These are phyloP conservation scores for Trichophyton mentagrophytes DNA, from an alignment of 2,329 filamentous ascomycete species.

Conservation along the genomic window DNA sequence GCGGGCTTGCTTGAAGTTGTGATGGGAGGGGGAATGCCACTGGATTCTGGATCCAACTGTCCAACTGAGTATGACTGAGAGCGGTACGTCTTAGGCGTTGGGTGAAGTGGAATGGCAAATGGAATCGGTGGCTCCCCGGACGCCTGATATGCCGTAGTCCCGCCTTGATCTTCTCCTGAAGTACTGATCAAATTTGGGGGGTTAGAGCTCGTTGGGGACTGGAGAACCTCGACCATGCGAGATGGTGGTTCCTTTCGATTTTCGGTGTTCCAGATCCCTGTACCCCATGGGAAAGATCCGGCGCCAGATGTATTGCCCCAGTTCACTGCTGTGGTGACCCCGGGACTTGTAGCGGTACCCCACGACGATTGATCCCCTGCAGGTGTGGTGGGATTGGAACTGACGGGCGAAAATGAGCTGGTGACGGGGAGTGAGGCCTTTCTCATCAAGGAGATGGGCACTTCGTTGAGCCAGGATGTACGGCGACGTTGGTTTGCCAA, in stretches of 20 bases:
- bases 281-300: constrained; percentile 55
- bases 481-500: constrained; percentile 53
- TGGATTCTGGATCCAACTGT: constrained; percentile 60
- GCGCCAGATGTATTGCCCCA: constrained; percentile 34
- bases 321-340: constrained; percentile 29
- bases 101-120: constrained; percentile 76
- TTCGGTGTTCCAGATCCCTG: constrained; percentile 70
- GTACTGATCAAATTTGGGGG: constrained; percentile 37
- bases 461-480: constrained; percentile 78
- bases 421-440: constrained; percentile 63
- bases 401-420: constrained; percentile 62
- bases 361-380: constrained; percentile 48
- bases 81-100: constrained; percentile 81
- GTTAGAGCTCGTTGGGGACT: constrained; percentile 56
- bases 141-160: constrained; percentile 34
- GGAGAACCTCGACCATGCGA: constrained; percentile 60
- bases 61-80: constrained; percentile 96
- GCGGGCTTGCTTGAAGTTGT: constrained; percentile 8
- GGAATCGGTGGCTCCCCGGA: constrained; percentile 51
- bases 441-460: constrained; percentile 53
- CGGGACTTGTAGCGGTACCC: constrained; percentile 26
- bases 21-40: constrained; percentile 24
- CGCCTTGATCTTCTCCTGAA: constrained; percentile 43
- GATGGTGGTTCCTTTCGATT: constrained; percentile 61
- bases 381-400: constrained; percentile 70